These are phyloP conservation scores for Apiospora kogelbergensis DNA, from an alignment of 2,329 filamentous ascomycete species.

Conservation along the genomic window DNA sequence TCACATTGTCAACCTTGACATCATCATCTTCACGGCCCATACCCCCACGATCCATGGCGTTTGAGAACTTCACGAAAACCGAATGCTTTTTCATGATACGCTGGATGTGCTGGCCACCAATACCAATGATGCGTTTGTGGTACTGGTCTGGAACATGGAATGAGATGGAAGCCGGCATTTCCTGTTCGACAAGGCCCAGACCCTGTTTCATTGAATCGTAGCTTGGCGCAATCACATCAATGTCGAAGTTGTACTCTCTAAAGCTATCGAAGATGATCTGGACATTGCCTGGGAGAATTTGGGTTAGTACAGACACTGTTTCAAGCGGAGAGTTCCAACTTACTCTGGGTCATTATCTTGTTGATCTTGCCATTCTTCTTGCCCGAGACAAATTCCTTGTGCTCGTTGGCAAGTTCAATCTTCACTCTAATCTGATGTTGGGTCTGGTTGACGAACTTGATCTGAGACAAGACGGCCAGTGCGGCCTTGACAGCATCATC, in stretches of 20 bases:
- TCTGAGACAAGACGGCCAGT: conserved; percentile 89
- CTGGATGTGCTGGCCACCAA: conserved; percentile 97
- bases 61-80: conserved; percentile 99
- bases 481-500: conserved; percentile 95
- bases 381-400: conserved; percentile 98
- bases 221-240: conserved; percentile 88
- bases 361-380: conserved; percentile 99
- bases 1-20: conserved; percentile 98
- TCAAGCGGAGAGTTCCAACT: conserved; percentile 22
- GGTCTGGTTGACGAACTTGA: conserved; percentile 82
- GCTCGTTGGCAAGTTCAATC: conserved; percentile 97
- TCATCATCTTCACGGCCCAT: conserved; percentile 96
- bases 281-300: conserved; percentile 63
- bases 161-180: conserved; percentile 98
- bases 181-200: conserved; percentile 89
- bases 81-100: conserved; percentile 99
- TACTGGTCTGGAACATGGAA: conserved; percentile 99
- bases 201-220: conserved; percentile 96
- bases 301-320: background rate
- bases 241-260: conserved; percentile 99
- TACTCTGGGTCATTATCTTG: conserved; percentile 99
- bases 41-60: conserved; percentile 93
- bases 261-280: conserved; percentile 99
- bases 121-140: conserved; percentile 98
- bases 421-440: conserved; percentile 96